These are phyloP conservation scores for Lachnellula willkommii DNA, from an alignment of 2,329 filamentous ascomycete genomes.

Conservation along the genomic window DNA sequence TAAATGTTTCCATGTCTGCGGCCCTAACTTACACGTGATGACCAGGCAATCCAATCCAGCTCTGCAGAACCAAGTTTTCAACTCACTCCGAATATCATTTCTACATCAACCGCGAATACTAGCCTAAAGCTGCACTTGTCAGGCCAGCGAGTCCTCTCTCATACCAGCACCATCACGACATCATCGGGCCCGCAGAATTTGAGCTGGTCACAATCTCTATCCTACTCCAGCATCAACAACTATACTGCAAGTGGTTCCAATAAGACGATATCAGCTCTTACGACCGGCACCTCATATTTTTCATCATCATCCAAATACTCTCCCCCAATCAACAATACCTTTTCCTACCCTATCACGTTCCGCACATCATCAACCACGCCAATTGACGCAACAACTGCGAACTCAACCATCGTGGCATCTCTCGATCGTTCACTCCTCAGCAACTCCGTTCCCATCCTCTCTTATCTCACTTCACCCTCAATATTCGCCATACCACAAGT, in stretches of 20 bases:
- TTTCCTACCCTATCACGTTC: conserved; percentile 17
- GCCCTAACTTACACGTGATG: neutral
- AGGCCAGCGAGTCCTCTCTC: conserved; percentile 12
- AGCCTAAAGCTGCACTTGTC: conserved; percentile 13
- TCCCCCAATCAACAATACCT: conserved; percentile 9
- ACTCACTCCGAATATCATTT: conserved; percentile 9
- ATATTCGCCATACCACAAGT: conserved; percentile 2
- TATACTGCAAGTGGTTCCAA: conserved; percentile 17
- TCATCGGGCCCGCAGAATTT: conserved; percentile 14
- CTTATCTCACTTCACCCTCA: conserved; percentile 16
- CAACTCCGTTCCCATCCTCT: conserved; percentile 11
- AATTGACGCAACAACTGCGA: conserved; percentile 7
- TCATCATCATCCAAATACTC: neutral
- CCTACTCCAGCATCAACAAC: conserved; percentile 17
- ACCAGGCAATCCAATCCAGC: conserved; percentile 7
- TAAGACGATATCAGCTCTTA: conserved; percentile 17
- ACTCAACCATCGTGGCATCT: conserved; percentile 12
- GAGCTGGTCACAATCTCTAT: conserved; percentile 17
- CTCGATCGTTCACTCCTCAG: conserved; percentile 16
- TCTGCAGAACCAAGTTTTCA: conserved; percentile 6
- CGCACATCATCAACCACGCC: conserved; percentile 10
- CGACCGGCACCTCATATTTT: conserved; percentile 12
- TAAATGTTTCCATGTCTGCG: neutral
- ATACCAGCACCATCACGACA: conserved; percentile 17
- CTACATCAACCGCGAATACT: conserved; percentile 3